Percentiles rank a stretch among this genome's conserved stretches.
These are phyloP conservation scores for Eustoma russellianum DNA, from an alignment of 257 asterid species.

Conservation along the genomic window DNA sequence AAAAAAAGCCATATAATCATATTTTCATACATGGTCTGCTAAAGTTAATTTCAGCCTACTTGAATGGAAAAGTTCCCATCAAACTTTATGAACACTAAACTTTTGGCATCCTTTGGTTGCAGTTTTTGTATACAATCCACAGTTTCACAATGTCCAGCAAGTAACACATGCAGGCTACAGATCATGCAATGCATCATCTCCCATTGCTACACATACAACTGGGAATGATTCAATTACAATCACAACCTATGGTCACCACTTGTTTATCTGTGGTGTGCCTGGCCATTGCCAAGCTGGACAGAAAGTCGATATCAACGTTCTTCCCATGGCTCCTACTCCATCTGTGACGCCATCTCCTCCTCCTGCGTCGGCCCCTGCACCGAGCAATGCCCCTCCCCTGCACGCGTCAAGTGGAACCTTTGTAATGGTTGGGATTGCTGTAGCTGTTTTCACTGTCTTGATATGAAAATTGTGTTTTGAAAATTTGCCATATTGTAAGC, in stretches of 20 bases:
- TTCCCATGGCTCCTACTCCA: constrained; percentile 29
- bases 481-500: too few species aligned
- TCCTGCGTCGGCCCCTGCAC: constrained; percentile 44
- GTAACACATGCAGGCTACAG: constrained; percentile 49
- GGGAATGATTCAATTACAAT: constrained; percentile 75
- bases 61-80: neutral
- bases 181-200: constrained; percentile 62
- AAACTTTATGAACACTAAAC: neutral
- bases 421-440: constrained; percentile 12
- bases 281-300: constrained; percentile 89
- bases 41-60: neutral
- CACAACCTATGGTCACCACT: constrained; percentile 49
- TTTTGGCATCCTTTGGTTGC: constrained; percentile 4
- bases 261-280: constrained; percentile 69
- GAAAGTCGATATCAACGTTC: constrained; percentile 65
- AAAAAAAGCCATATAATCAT: too few species aligned
- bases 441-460: neutral
- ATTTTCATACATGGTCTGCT: too few species aligned
- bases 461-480: too few species aligned
- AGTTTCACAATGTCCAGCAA: constrained; percentile 85
- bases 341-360: constrained; percentile 23
- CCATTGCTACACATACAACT: constrained; percentile 62
- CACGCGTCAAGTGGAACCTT: constrained; percentile 6
- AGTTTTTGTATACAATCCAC: constrained; percentile 68
- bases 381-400: constrained; percentile 25